Evolutionary conservation across 2,329 filamentous ascomycete genomes (phyloP), one percentile per base, ranked within the genome.

Genomic region (Tolypocladium amazonense): DNA sequence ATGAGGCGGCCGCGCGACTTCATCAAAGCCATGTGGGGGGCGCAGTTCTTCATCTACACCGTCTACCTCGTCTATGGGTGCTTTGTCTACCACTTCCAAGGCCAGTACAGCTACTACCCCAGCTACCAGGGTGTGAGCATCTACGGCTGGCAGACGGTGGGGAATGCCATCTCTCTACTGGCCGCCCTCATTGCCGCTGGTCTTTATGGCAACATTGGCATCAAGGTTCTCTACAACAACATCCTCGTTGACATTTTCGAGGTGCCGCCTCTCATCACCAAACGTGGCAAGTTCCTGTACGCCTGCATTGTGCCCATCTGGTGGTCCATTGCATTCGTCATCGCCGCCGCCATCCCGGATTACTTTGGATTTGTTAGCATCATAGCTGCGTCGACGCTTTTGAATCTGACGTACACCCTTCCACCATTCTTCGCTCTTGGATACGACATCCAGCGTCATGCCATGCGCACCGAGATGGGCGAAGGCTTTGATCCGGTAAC

Each of bases 371-470:
- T 82, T 52, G 72, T 75, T 30, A 75, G 75, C 3, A 72, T 85
- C 52, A 77, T 85, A 25, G 78, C 77, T 4, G 81, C 81, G 2
- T 68, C 82, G 2, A 82, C 78, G 64, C 81, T 84, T 59, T 67
- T 85, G 58, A 79, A 83, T 61, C 84, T 86, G 69, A 81, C 79
- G 3, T 86, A 86, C 69, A 83, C 80, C 3, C 80, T 85, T 65
- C 81, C 82, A 0, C 79, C 81, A 9, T 56, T 67, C 9, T 61
- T 66, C 52, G 63, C 63, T 18, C 53, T 67, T 3, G 62, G 62
- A 18, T 64, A 59, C 52, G 62, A 62, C 52, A 62, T 65, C 12
- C 63, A 63, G 53, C 62, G 60, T 27, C 58, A 61, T 41, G 61
- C 66, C 14, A 61, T 65, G 20, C 56, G 58, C 18, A 38, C n/a